Base-by-base conservation (phyloP, 805 yeast genomes). In the Teunomyces kruisii region DNA sequence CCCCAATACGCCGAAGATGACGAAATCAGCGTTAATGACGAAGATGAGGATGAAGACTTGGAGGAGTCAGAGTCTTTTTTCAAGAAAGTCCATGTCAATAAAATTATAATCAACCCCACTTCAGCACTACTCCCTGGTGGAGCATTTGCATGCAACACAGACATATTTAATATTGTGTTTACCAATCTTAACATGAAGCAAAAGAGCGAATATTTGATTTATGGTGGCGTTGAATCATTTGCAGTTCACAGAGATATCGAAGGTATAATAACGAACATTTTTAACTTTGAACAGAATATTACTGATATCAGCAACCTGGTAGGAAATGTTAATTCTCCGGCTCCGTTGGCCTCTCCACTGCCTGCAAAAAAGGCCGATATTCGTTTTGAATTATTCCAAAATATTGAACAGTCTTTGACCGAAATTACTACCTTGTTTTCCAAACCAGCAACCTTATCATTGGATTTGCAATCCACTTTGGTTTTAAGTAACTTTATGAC, bases 161-260 rank as follows among this genome's bases (percentile, higher is more conserved):
- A 46, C 48, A 69, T 51, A 32, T 63, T 41, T 45, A 70, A 43
- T 32, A 65, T 45, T 26, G 50, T 41, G 16, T 57, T 49, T 19
- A 54, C 37, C 14, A 66, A 68, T 19, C 37, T 78, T 6, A 64
- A 62, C 35, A 41, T 81, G 17, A 73, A 72, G 40, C 79, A 74
- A 43, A 75, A 74, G 44, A 71, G 68, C 45, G 60, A 67, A 0
- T 55, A 54, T 0, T 62, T 78, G 39, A 53, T 71, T 1, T 75
- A 71, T 48, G 88, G 88, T 1, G 78, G 79, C 1, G 47, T 81
- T 1, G 66, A 71, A 37, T 53, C 49, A 0, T 47, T 78, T n/a
- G 46, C 53, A 1, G 46, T 72, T 4, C 13, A 61, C 3, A 45
- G 65, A 15, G 58, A 17, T 3, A 9, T 16, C 1, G 15, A 29